Evolutionary conservation across 176 grass and related monocot species (phyloP), one percentile per base, ranked within the genome.

Genomic region (Oryza nivara): DNA sequence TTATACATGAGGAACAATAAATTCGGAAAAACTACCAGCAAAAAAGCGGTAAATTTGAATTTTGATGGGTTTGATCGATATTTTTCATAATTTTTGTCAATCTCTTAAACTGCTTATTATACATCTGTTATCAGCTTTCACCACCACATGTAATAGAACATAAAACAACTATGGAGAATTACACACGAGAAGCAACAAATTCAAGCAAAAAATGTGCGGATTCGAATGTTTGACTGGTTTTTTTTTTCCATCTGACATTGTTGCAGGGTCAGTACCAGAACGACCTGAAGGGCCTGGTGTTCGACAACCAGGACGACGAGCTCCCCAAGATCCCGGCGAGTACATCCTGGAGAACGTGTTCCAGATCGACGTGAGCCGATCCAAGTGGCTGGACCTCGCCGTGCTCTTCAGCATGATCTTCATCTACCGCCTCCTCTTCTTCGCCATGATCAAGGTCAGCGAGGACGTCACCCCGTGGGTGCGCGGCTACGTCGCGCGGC

Each of bases 201-300:
- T 54, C 16, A 54, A 54, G 51, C 14, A 10, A 54, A 19, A 54
- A 54, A 54, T 54, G 51, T 0, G 58, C 58, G 23, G 9, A 63
- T 10, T 23, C 9, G 58, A 63, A 10, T 63, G 22, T 63, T 63
- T 63, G 20, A 20, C 47, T 40, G 38, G 19, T 28, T 28, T 28
- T 35, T 35, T n/a, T 7, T 20, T 60, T n/a, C n/a, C 56, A n/a
- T 40, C 12, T 76, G 68, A 83, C 83, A 3, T 28, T 28, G 28
- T 67, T 83, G 79, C 91, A 96, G 96, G 96, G 93, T 1, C 96
- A 99, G 77, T 99, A 99, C 82, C 93, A 99, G 68, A 99, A 99
- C 76, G 96, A 99, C 30, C 76, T 96, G 48, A 89, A 83, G 82
- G 96, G 96, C 9, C 88, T 99, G 49, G 11, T 94, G 44, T 99